Base-by-base conservation (phyloP, 2,329 filamentous ascomycete genomes). In the Coniochaeta prunicola region DNA sequence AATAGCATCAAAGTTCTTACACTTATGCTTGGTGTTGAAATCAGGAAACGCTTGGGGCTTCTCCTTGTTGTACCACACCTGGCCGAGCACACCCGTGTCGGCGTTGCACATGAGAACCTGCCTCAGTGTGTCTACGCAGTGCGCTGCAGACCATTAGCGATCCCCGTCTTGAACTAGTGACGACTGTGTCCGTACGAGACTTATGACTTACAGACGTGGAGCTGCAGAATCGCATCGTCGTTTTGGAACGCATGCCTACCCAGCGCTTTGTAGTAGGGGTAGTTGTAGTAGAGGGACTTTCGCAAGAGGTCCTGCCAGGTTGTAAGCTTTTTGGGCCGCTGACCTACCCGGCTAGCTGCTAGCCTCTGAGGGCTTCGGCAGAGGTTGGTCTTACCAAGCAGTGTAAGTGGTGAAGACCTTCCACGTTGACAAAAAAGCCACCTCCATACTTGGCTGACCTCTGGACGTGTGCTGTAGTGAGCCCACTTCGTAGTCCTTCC, bases 71-170 rank as follows among this genome's bases (percentile, higher is more conserved):
- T 77, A 78, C 84, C 84, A 87, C 6, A 87, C 77, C 64, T 87
- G 83, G 13, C 83, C 83, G 0, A 87, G 73, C 0, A 87, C 77
- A 1, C 78, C 83, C 2, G 82, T 79, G 63, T 87, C 85, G 21
- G 80, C 74, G 30, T 79, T 82, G 69, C 84, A 87, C 81, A 86
- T 86, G 15, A 87, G 74, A 17, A 84, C 80, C 66, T 87, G 84
- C 1, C 84, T 80, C 50, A 87, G 60, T 3, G 80, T 82, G 62
- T 87, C 85, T 33, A 87, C 72, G 60, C 85, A 87, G 61, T 87
- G 84, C 5, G 80, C 78, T 80, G 28, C 6, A 19, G 26, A 30
- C 2, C 13, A 28, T 57, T 19, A 33, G 55, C 12, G n/a, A 6
- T 30, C 21, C 1, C 15, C 1, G 7, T 24, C 7, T 7, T 26